These are phyloP conservation scores for Pseudonectria foliicola DNA, from an alignment of 2,329 filamentous ascomycete species.

Conservation along the genomic window DNA sequence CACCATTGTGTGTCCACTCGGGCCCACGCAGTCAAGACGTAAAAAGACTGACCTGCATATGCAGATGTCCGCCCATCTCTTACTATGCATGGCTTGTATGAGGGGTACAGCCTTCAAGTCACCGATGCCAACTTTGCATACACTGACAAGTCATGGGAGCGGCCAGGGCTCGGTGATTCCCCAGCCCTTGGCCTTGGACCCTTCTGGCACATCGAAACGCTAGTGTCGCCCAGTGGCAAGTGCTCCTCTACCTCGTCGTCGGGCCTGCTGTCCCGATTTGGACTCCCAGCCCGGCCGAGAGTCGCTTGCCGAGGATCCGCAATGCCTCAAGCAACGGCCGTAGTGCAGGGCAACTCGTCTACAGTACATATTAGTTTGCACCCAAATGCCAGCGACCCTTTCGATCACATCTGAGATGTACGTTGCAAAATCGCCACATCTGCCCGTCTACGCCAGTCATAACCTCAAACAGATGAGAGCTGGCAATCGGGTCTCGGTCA, in stretches of 20 bases:
- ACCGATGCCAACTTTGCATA: constrained; percentile 5
- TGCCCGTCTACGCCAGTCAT: no score
- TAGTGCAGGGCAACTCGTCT: no score
- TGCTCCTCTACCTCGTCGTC: constrained; percentile 14
- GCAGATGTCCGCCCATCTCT: constrained; percentile 5
- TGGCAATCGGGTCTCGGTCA: no score
- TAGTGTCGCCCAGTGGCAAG: constrained; percentile 14
- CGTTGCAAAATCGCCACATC: no score
- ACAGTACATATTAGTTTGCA: no score
- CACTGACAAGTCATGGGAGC: constrained; percentile 1
- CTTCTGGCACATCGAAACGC: constrained; percentile 3
- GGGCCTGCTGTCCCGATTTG: constrained; percentile 16
- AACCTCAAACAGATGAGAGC: no score
- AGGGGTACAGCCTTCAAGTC: constrained; percentile 4
- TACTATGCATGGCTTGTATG: constrained; percentile 12
- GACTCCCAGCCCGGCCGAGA: constrained; percentile 12
- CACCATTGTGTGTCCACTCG: no score
- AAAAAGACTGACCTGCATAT: constrained; percentile 14
- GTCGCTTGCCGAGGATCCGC: constrained; percentile 3
- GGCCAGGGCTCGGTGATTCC: not conserved
- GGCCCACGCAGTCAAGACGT: constrained; percentile 1
- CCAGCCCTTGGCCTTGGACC: constrained; percentile 4
- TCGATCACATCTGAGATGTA: no score
- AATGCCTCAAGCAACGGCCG: no score
- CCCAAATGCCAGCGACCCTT: no score